A percentile compares a stretch with the other conserved stretches of the same genome.
phyloP scores from a whole-genome alignment of 805 yeast species.

The Cyberlindnera nakhonratchasimensis region DNA sequence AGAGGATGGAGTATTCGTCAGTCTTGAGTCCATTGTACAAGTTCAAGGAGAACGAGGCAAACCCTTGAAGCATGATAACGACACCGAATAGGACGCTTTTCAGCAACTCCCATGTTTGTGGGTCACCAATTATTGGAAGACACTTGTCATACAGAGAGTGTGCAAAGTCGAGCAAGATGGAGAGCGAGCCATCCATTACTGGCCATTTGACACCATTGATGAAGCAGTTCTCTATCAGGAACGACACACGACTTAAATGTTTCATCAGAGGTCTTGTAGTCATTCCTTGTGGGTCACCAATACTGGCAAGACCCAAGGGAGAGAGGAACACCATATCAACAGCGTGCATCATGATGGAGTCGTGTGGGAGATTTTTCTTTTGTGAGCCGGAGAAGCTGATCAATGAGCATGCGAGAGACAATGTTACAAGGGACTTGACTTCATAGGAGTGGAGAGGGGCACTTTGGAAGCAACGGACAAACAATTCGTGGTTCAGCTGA shows the following conservation, averaged over 20 bases:
- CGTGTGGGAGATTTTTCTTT: conserved; percentile 22
- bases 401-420: conserved; percentile 22
- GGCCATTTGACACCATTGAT: conserved; percentile 21
- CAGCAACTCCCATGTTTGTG: conserved; percentile 35
- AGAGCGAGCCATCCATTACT: conserved; percentile 15
- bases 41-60: conserved; percentile 36
- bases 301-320: conserved; percentile 17
- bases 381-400: conserved; percentile 18
- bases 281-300: conserved; percentile 7
- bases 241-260: conserved; percentile 47
- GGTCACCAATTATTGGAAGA: conserved; percentile 3
- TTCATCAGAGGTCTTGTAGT: conserved; percentile 38
- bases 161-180: conserved; percentile 17
- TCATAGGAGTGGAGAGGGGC: conserved; percentile 23
- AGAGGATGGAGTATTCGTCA: conserved; percentile 18
- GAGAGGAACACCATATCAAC: conserved; percentile 23
- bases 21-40: conserved; percentile 22
- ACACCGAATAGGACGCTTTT: conserved; percentile 45
- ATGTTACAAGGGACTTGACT: conserved; percentile 14
- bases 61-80: conserved; percentile 49
- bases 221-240: conserved; percentile 39
- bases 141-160: conserved; percentile 6
- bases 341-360: conserved; percentile 16
- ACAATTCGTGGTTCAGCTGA: conserved; percentile 32
- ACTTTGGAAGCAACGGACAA: conserved; percentile 12